Evolutionary conservation across 768 basidiomycete genomes (phyloP), one percentile per base, ranked within the genome.

Genomic region (Roridomyces roridus): DNA sequence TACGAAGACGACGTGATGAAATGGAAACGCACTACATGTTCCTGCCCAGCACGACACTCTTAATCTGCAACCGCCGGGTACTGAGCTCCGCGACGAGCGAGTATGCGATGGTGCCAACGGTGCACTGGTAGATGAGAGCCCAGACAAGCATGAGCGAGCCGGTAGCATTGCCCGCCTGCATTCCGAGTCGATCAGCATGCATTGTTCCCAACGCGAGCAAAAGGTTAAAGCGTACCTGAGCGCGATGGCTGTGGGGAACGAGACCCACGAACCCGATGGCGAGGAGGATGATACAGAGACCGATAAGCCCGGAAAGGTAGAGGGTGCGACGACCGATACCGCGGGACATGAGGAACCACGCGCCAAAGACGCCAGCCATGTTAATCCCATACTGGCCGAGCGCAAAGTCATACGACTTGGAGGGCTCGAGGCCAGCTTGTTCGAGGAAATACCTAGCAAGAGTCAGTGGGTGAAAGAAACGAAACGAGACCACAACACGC

Each of bases 391-490:
- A 65, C 35, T 65, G 63, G 1, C 63, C 63, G 18, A 65, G 56
- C 1, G 71, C 70, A 5, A 74, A 68, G 49, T 72, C 62, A 49
- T 75, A 74, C 1, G 73, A 71, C 0, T 68, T 65, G 48, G 37
- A 46, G 12, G 57, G 39, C 5, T 62, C 50, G 46, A 74, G 73
- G 23, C 73, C 70, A 14, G 73, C 66, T 31, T 75, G 73, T 55
- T 74, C 70, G 34, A 74, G 73, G 57, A 74, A 73, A 65, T 74
- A 74, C 43, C 66, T 67, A 42, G 46, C 9, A 24, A 18, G 42
- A 17, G 44, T 23, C 12, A 26, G 39, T 25, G 15, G 15, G 20
- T 41, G 5, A 18, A 35, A 3, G 24, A 18, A 14, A 3, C 8
- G 25, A 34, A 4, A 15, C 5, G 12, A 14, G 39, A 21, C 4